phyloP scores from a whole-genome alignment of 257 asterid species.

The Solanum chmielewskii region DNA sequence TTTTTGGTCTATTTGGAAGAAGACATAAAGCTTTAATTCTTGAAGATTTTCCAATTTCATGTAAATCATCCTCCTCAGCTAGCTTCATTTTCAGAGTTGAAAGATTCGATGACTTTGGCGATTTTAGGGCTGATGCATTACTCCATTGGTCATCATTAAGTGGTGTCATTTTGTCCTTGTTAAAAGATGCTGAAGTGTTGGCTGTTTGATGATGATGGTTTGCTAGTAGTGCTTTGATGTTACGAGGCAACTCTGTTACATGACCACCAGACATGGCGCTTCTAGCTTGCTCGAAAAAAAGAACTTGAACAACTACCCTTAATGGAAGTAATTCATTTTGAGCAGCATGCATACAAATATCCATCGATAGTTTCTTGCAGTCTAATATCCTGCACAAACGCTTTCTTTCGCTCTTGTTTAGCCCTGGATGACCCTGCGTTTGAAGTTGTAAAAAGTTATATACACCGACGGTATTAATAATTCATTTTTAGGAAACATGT shows the following conservation, averaged over 20 bases:
- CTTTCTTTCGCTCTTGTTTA: slow-evolving; percentile 69
- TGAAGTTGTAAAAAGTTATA: neutral
- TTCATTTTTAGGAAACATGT: no score
- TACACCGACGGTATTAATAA: neutral
- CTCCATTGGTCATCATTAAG: slow-evolving; percentile 75
- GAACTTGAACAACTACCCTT: slow-evolving; percentile 83
- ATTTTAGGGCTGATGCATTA: slow-evolving; percentile 37
- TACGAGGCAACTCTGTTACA: slow-evolving; percentile 47
- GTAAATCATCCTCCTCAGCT: slow-evolving; percentile 54
- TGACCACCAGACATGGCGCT: slow-evolving; percentile 54
- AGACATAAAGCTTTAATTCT: slow-evolving; percentile 25
- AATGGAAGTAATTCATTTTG: slow-evolving; percentile 82
- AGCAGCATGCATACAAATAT: slow-evolving; percentile 87
- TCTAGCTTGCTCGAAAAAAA: slow-evolving; percentile 88
- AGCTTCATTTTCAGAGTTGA: slow-evolving; percentile 73
- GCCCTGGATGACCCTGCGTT: slow-evolving; percentile 65
- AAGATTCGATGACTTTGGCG: slow-evolving; percentile 52
- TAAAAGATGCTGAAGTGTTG: slow-evolving; percentile 29
- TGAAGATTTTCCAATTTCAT: slow-evolving; percentile 13
- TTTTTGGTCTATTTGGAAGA: slow-evolving; percentile 50
- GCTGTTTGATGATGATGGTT: slow-evolving; percentile 24
- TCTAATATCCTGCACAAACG: slow-evolving; percentile 54
- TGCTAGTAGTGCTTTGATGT: slow-evolving; percentile 63
- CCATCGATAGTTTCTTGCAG: slow-evolving; percentile 67
- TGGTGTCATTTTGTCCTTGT: slow-evolving; percentile 9